Evolutionary conservation across 257 asterid species (phyloP).

Genomic region (Lantana camara): DNA sequence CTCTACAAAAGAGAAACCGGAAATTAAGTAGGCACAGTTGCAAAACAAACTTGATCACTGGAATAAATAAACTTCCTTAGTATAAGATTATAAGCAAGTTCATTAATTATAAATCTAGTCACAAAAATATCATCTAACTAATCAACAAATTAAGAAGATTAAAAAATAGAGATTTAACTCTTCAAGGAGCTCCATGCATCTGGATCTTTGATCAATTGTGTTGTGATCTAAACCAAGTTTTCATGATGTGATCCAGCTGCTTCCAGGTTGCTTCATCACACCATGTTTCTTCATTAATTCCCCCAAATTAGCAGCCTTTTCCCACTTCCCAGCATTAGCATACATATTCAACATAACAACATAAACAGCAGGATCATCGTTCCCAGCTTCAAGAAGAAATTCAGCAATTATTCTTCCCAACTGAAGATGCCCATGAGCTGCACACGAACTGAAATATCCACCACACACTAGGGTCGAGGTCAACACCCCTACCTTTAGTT

Average conservation of each 20-base stretch:
- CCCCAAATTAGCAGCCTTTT: conserved; percentile 71
- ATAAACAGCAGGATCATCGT: conserved; percentile 60
- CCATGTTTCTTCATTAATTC: conserved; percentile 58
- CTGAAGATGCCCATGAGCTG: conserved; percentile 60
- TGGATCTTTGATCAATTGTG: too few relatives aligned
- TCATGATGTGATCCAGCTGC: conserved; percentile 65
- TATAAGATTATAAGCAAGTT: too few relatives aligned
- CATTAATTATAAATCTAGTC: too few relatives aligned
- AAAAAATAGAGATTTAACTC: too few relatives aligned
- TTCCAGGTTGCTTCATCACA: conserved; percentile 72
- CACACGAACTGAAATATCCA: conserved; percentile 79
- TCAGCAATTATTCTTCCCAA: conserved; percentile 64
- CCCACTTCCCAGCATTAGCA: conserved; percentile 84
- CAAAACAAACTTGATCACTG: too few relatives aligned
- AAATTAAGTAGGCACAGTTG: too few relatives aligned
- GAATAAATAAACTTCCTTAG: too few relatives aligned
- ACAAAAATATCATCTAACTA: too few relatives aligned
- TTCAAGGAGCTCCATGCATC: too few relatives aligned
- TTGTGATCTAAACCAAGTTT: not conserved
- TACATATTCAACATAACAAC: conserved; percentile 72
- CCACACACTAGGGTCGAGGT: conserved; percentile 64
- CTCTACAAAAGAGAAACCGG: too few relatives aligned
- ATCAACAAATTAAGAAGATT: too few relatives aligned
- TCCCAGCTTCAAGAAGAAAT: conserved; percentile 55
- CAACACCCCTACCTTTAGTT: conserved; percentile 37